Base-by-base conservation (phyloP, 2,329 filamentous ascomycete genomes). In the Thermoascus crustaceus region DNA sequence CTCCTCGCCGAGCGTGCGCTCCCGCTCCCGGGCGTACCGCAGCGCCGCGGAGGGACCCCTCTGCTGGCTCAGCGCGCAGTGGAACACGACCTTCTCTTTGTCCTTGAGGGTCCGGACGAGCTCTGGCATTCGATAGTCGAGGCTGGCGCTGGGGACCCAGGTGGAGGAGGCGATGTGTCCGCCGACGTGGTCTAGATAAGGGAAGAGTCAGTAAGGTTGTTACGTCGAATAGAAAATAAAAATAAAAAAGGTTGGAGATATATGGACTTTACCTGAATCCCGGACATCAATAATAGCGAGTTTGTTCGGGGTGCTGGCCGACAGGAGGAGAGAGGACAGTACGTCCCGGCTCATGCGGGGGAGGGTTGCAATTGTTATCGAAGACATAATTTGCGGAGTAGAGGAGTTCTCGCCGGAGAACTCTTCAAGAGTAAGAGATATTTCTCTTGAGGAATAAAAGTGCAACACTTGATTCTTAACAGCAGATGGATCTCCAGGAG, bases 31-130 rank as follows among this genome's bases (percentile, higher is more conserved):
- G 1, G 54, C 55, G 59, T 95, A 96, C 51, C 73, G 72, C 48
- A 94, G 64, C 3, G 91, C 91, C 3, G 89, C 87, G 33, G 75
- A 75, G 0, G 91, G 91, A 0, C 91, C 91, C 1, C 91, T 73
- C 64, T 94, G 83, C 67, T 96, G 91, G 47, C 82, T 89, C 37
- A 96, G 68, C 11, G 85, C 83, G 63, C 91, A 98, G 66, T 98
- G 91, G 60, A 98, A 98, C 1, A 98, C 76, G 9, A 98, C 86
- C 7, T 74, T 81, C 37, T 91, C 76, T 60, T 86, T 87, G 54
- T 81, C 78, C 45, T 77, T 68, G 31, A 95, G 73, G 27, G 74
- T 78, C 38, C 85, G 78, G 8, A 94, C 71, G n/a, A 98, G 76
- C 44, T 87, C 85, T 0, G 88, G 83, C 60, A 91, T 76, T 47